Conservation (phyloP, 2,329 filamentous ascomycete genomes). For the Aspergillus transmontanensis region DNA sequence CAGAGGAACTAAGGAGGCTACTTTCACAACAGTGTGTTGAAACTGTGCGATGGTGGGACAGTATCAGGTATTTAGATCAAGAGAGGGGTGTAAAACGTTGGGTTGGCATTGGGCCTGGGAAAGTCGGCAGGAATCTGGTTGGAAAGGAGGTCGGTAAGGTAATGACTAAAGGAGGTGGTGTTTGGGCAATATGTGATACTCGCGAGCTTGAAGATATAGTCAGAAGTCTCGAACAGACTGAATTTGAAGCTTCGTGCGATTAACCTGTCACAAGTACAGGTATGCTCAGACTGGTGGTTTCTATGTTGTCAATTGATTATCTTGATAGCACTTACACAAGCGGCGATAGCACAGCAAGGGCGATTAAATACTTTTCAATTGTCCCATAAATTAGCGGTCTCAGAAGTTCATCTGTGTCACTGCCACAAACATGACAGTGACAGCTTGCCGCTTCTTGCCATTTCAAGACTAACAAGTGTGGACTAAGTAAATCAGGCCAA, state of each 20-base stretch:
- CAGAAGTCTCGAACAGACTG: slow-evolving; percentile 67
- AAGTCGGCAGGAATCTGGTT: slow-evolving; percentile 89
- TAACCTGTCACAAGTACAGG: neutral
- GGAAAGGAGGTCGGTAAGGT: slow-evolving; percentile 92
- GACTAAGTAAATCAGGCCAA: neutral
- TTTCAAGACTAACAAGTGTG: neutral
- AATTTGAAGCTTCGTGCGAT: slow-evolving; percentile 25
- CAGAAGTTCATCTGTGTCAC: neutral
- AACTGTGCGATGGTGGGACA: slow-evolving; percentile 93
- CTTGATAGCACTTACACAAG: neutral
- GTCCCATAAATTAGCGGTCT: neutral
- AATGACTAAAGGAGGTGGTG: slow-evolving; percentile 80
- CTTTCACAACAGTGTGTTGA: slow-evolving; percentile 83
- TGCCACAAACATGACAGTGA: neutral
- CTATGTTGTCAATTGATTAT: neutral
- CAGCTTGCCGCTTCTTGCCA: neutral
- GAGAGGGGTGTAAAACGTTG: slow-evolving; percentile 79
- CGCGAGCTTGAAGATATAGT: slow-evolving; percentile 72
- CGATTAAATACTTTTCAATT: neutral
- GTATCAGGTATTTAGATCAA: slow-evolving; percentile 84
- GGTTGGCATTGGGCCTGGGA: slow-evolving; percentile 90
- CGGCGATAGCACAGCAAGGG: neutral
- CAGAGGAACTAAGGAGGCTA: slow-evolving; percentile 74
- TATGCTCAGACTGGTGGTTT: neutral
- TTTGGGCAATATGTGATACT: slow-evolving; percentile 88